These are phyloP conservation scores for Nannizziopsis arthrosporioides DNA, from an alignment of 2,329 filamentous ascomycete species.

Conservation along the genomic window DNA sequence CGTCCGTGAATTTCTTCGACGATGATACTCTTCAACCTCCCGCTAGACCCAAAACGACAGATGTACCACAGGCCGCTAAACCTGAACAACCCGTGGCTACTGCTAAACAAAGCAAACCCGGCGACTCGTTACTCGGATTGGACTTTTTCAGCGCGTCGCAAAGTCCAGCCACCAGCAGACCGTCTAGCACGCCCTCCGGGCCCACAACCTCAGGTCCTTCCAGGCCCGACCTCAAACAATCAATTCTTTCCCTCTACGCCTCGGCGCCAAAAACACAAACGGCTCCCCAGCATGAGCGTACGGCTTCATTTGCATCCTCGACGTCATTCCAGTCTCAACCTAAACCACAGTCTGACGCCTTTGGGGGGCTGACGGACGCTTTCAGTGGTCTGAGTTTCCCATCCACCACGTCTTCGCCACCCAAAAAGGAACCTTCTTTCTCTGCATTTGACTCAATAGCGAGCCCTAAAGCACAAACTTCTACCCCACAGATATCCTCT, in stretches of 20 bases:
- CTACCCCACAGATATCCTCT: constrained; percentile 39
- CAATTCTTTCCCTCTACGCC: constrained; percentile 88
- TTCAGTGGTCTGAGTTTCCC: constrained; percentile 60
- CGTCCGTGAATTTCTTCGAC: constrained; percentile 70
- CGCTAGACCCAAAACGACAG: constrained; percentile 59
- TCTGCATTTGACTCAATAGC: constrained; percentile 18
- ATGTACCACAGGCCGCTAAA: constrained; percentile 24
- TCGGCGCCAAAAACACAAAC: constrained; percentile 57
- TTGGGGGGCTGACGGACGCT: constrained; percentile 66
- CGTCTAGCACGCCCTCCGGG: constrained; percentile 66
- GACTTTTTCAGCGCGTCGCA: constrained; percentile 75
- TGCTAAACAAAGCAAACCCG: constrained; percentile 54
- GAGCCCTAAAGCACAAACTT: constrained; percentile 33
- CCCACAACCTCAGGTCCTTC: constrained; percentile 49
- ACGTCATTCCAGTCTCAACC: constrained; percentile 40
- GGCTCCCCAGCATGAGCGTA: constrained; percentile 43
- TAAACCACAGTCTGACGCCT: constrained; percentile 34
- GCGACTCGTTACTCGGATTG: constrained; percentile 77
- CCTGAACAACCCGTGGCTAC: constrained; percentile 43
- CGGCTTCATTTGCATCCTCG: constrained; percentile 57
- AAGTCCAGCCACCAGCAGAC: constrained; percentile 57
- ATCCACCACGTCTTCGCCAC: constrained; percentile 31
- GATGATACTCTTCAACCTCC: constrained; percentile 51
- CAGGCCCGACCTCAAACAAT: constrained; percentile 89
- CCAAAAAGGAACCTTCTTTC: constrained; percentile 18